Evolutionary conservation across 805 yeast genomes (phyloP).

Genomic region (Ogataea trehaloabstinens): DNA sequence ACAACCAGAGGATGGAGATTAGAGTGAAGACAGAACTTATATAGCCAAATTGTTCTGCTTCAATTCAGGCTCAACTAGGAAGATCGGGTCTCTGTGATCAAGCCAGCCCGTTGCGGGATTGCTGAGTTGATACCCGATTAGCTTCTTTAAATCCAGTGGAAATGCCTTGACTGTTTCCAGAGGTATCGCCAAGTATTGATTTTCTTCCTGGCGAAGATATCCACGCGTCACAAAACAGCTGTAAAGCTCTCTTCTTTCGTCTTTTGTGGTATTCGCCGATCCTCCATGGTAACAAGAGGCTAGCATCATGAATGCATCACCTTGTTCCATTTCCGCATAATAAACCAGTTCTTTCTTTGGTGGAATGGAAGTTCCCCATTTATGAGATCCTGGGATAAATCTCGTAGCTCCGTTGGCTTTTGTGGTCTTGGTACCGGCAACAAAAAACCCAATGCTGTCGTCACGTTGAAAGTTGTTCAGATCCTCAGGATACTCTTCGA

Average conservation of each 20-base stretch:
- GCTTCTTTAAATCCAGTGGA: constrained; percentile 8
- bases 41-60: constrained; percentile 10
- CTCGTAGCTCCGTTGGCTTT: constrained; percentile 33
- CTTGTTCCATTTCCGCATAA: constrained; percentile 27
- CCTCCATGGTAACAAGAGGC: constrained; percentile 28
- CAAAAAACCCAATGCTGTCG: constrained; percentile 23
- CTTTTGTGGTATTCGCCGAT: constrained; percentile 22
- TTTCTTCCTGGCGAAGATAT: constrained; percentile 26
- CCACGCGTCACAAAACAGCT: constrained; percentile 24
- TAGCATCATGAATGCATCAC: constrained; percentile 27
- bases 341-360: constrained; percentile 17
- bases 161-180: constrained; percentile 14
- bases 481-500: constrained; percentile 15
- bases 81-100: constrained; percentile 18
- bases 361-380: constrained; percentile 26
- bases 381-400: constrained; percentile 31
- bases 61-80: constrained; percentile 10
- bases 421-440: constrained; percentile 28
- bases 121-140: constrained; percentile 16
- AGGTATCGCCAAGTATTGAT: constrained; percentile 21
- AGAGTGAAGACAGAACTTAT: too few relatives aligned
- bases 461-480: constrained; percentile 17
- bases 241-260: constrained; percentile 22
- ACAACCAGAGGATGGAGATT: too few relatives aligned
- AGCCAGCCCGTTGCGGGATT: constrained; percentile 21